Conservation (phyloP, 1,284 basidiomycete genomes). For the Grifola frondosa region DNA sequence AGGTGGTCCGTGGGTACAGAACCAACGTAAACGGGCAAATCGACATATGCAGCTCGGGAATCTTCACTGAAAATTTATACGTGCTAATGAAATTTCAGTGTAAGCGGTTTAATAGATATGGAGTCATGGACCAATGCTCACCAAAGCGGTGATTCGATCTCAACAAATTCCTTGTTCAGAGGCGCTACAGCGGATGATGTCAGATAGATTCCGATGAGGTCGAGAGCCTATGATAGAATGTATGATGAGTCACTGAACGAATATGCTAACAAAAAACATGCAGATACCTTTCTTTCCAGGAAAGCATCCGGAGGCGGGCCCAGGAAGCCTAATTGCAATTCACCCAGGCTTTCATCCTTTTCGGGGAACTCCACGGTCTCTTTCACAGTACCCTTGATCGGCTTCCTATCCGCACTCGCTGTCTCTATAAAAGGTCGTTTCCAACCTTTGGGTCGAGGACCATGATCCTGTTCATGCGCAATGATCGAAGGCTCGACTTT, state of each 20-base stretch:
- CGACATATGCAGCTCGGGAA: slow-evolving; percentile 71
- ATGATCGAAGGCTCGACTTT: slow-evolving; percentile 83
- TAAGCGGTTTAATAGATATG: slow-evolving; percentile 5
- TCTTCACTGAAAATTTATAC: slow-evolving; percentile 84
- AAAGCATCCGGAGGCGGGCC: slow-evolving; percentile 79
- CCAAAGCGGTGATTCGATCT: slow-evolving; percentile 91
- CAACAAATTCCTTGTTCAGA: slow-evolving; percentile 90
- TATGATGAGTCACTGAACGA: slow-evolving; percentile 1
- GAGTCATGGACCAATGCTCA: slow-evolving; percentile 31
- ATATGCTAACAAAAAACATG: slow-evolving; percentile 3
- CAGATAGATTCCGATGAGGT: slow-evolving; percentile 86
- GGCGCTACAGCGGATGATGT: slow-evolving; percentile 89
- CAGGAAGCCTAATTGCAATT: slow-evolving; percentile 79
- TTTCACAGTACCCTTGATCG: slow-evolving; percentile 54
- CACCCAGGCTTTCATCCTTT: slow-evolving; percentile 93
- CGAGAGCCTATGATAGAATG: slow-evolving; percentile 64
- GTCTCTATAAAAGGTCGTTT: slow-evolving; percentile 95
- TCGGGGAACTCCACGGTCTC: slow-evolving; percentile 94
- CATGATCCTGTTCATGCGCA: slow-evolving; percentile 67
- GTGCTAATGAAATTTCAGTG: slow-evolving; percentile 48
- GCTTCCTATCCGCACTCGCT: slow-evolving; percentile 61
- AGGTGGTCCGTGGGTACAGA: slow-evolving; percentile 86
- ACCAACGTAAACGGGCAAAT: slow-evolving; percentile 78
- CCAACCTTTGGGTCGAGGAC: slow-evolving; percentile 77
- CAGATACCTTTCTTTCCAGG: slow-evolving; percentile 68